Evolutionary conservation across 768 basidiomycete genomes (phyloP).

Genomic region (Russula vinacea): DNA sequence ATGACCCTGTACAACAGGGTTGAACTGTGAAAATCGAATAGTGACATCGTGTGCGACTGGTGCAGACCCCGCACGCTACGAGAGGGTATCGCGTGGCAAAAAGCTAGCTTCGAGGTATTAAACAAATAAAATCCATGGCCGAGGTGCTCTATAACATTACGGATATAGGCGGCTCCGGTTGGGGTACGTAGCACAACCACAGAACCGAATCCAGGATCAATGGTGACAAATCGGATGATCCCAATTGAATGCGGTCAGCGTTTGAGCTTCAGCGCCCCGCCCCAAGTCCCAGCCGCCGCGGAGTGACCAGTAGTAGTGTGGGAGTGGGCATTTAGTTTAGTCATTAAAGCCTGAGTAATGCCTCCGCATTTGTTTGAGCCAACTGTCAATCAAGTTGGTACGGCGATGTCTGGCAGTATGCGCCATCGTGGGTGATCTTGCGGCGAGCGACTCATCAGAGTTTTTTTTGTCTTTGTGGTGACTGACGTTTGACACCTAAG

Average conservation of each 20-base stretch:
- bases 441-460: too few relatives aligned
- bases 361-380: neutral
- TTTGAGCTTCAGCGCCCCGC: neutral
- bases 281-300: too few relatives aligned
- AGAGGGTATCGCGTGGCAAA: neutral
- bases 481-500: too few relatives aligned
- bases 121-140: neutral
- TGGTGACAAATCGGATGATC: neutral
- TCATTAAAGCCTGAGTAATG: neutral
- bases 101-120: neutral
- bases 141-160: neutral
- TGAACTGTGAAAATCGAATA: neutral
- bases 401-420: neutral
- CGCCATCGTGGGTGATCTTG: too few relatives aligned
- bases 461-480: too few relatives aligned
- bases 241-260: neutral
- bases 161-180: neutral
- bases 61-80: neutral
- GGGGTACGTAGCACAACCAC: neutral
- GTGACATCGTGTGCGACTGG: constrained; percentile 4
- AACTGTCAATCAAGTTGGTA: neutral
- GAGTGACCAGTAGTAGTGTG: neutral
- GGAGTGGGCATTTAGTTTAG: neutral
- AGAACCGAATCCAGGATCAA: neutral
- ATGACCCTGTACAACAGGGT: constrained; percentile 8